phyloP scores from a whole-genome alignment of 805 yeast species.

The Torulaspora franciscae region DNA sequence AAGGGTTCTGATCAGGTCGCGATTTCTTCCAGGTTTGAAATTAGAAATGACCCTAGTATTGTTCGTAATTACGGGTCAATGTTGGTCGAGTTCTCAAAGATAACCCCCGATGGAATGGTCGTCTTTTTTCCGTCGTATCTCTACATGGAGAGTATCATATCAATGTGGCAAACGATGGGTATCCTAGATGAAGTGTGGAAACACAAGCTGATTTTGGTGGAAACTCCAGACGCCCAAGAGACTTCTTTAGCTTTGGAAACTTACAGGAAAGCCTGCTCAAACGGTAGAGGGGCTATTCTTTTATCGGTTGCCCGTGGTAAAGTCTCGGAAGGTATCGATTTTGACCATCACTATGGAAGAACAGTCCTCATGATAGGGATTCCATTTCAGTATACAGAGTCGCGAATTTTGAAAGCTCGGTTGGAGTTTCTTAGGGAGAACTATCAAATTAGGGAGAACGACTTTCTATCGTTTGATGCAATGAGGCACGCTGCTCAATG shows the following conservation, averaged over 20 bases:
- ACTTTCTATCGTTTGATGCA: conserved; percentile 94
- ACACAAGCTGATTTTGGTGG: conserved; percentile 88
- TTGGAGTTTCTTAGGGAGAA: conserved; percentile 90
- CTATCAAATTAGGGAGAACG: conserved; percentile 88
- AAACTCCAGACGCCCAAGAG: conserved; percentile 98
- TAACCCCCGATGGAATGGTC: conserved; percentile 97
- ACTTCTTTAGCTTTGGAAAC: conserved; percentile 94
- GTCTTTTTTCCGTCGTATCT: conserved; percentile 96
- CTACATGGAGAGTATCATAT: conserved; percentile 96
- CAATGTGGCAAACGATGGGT: conserved; percentile 99
- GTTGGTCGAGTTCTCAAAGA: conserved; percentile 85
- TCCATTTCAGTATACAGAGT: conserved; percentile 98
- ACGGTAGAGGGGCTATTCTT: conserved; percentile 95
- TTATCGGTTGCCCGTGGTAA: conserved; percentile 98
- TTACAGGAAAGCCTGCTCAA: conserved; percentile 90
- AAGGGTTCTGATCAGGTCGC: conserved; percentile 98
- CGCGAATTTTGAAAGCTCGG: conserved; percentile 91
- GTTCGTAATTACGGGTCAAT: conserved; percentile 95
- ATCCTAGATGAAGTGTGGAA: conserved; percentile 98
- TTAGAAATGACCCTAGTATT: conserved; percentile 95
- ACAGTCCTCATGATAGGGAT: conserved; percentile 98
- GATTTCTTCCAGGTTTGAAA: conserved; percentile 91
- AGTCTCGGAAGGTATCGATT: conserved; percentile 98
- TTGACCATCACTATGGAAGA: conserved; percentile 96
- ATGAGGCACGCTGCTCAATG: conserved; percentile 99